Base-by-base conservation (phyloP, 495 filamentous ascomycete genomes). In the Annulohypoxylon bovei region DNA sequence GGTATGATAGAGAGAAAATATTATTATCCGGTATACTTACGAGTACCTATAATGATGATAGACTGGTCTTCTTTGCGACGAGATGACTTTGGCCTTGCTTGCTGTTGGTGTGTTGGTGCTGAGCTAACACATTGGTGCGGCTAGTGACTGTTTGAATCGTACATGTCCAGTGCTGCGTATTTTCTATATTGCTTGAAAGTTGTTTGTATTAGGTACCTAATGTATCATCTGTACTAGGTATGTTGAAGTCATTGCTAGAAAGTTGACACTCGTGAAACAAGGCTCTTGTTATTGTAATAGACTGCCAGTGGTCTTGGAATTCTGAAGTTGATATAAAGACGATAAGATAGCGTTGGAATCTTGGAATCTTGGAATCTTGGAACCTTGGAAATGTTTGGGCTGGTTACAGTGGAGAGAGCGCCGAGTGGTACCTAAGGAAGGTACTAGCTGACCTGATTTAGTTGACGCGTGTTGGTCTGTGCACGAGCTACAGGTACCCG, bases 401-500 rank as follows among this genome's bases (percentile, higher is more conserved):
- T 42, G 39, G 39, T 42, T 42, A 42, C 39, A 42, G 39, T 42
- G 39, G 39, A 42, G 39, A 42, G 39, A 42, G 39, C 39, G 11
- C 14, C 42, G 6, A 5, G 16, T 27, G 5, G 11, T 30, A 28
- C 23, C 23, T n/a, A 16, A 25, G 20, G 23, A 50, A 28, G 47
- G 47, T 52, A 32, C 47, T 18, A n/a, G n/a, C 25, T 32, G 28
- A 53, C 49, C 6, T 16, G n/a, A 46, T 46, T 22, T 46, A 46
- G 37, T 11, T 11, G 47, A 46, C 47, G 49, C 49, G 56, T 16
- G 16, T 0, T 57, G 68, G 72, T 39, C 72, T 47, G 72, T 76
- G 74, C 72, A 65, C 46, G 58, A 63, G 61, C 61, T 72, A 63
- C 53, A 63, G 61, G 57, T 72, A 63, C 53, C 32, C n/a, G 58